phyloP scores from a whole-genome alignment of 495 filamentous ascomycete genomes.

The Mycothermus thermophilus region DNA sequence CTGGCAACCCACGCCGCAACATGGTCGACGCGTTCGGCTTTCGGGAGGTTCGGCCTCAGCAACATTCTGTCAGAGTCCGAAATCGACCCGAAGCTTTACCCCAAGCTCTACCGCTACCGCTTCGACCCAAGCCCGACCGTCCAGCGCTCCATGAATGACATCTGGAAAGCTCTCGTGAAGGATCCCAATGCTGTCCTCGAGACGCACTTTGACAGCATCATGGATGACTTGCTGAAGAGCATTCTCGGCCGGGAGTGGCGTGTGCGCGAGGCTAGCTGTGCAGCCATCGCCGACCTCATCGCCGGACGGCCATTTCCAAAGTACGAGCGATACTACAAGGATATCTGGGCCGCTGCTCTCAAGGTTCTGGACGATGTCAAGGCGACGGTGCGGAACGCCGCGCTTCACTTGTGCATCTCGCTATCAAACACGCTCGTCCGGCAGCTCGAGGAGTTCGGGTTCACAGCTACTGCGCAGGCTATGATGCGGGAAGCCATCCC shows the following conservation, averaged over 20 bases:
- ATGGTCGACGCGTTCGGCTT: constrained; percentile 89
- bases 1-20: constrained; percentile 86
- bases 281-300: constrained; percentile 74
- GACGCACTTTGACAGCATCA: constrained; percentile 67
- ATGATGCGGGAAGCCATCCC: constrained; percentile 78
- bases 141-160: constrained; percentile 87
- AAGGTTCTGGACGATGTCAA: constrained; percentile 92
- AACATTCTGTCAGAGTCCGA: constrained; percentile 81
- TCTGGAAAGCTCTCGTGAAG: constrained; percentile 87
- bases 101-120: constrained; percentile 83
- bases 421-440: constrained; percentile 72
- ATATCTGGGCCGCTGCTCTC: constrained; percentile 72
- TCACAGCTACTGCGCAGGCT: constrained; percentile 51
- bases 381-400: constrained; percentile 67
- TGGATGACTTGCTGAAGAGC: constrained; percentile 69
- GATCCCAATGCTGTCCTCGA: constrained; percentile 61
- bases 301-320: constrained; percentile 58
- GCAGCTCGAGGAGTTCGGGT: constrained; percentile 67
- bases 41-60: constrained; percentile 84
- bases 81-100: constrained; percentile 84
- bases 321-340: constrained; percentile 69
- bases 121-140: constrained; percentile 93
- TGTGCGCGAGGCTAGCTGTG: constrained; percentile 78
- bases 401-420: constrained; percentile 64
- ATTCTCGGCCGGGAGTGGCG: constrained; percentile 88